phyloP scores from a whole-genome alignment of 352 stramenopile genomes.

The Pythium dissotocum region DNA sequence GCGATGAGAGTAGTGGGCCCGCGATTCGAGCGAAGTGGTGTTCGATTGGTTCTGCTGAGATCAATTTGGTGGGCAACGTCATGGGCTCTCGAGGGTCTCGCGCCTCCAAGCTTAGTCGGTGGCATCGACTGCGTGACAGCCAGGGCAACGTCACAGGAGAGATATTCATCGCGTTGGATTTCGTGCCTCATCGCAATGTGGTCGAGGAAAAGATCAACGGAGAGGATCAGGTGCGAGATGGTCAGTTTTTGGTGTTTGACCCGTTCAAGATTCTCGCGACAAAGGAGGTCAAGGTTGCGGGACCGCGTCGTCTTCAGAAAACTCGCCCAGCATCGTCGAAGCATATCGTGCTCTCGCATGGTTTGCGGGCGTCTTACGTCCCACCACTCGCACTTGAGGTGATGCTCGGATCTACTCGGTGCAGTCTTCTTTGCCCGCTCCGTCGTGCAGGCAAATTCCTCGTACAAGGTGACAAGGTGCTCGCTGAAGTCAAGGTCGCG shows the following conservation, averaged over 20 bases:
- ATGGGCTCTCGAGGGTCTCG: slow-evolving; percentile 69
- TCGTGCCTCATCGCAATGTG: slow-evolving; percentile 54
- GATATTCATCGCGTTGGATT: slow-evolving; percentile 83
- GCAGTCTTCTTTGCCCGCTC: slow-evolving; percentile 81
- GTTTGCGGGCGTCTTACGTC: slow-evolving; percentile 79
- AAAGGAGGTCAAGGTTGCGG: slow-evolving; percentile 37
- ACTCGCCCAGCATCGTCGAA: slow-evolving; percentile 36
- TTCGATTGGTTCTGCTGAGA: slow-evolving; percentile 76
- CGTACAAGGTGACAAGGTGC: slow-evolving; percentile 82
- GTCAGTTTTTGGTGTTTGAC: slow-evolving; percentile 86
- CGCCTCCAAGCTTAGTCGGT: slow-evolving; percentile 73
- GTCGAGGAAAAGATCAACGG: slow-evolving; percentile 43
- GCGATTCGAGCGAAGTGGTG: slow-evolving; percentile 63
- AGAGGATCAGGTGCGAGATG: slow-evolving; percentile 76
- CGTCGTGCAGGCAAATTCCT: slow-evolving; percentile 87
- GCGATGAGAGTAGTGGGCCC: slow-evolving; percentile 58
- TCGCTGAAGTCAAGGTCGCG: slow-evolving; percentile 88
- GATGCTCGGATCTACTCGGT: slow-evolving; percentile 62
- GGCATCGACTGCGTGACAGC: slow-evolving; percentile 80
- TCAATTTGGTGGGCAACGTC: slow-evolving; percentile 85
- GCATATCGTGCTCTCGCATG: slow-evolving; percentile 73
- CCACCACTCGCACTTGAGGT: slow-evolving; percentile 85
- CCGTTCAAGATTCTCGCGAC: slow-evolving; percentile 77
- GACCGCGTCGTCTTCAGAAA: slow-evolving; percentile 26
- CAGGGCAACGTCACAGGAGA: slow-evolving; percentile 81